Percentiles rank a stretch among this genome's conserved stretches.
Conservation (phyloP, 805 yeast species). For the Zygotorulaspora danielsina region DNA sequence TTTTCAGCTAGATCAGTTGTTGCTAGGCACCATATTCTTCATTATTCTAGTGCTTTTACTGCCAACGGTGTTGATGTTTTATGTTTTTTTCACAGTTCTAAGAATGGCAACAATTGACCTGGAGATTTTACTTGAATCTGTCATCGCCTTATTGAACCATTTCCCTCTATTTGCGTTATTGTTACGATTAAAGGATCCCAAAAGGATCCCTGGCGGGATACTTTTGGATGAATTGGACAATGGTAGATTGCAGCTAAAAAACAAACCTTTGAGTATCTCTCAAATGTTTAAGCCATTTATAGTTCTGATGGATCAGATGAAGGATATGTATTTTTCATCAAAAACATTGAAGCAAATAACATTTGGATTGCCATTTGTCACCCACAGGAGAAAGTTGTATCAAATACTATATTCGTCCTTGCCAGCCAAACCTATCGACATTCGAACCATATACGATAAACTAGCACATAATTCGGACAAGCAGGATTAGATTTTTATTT, state of each 20-base stretch:
- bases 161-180: constrained; percentile 82
- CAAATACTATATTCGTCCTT: constrained; percentile 49
- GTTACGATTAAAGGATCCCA: constrained; percentile 73
- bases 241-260: constrained; percentile 32
- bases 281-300: constrained; percentile 49
- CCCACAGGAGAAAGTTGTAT: constrained; percentile 49
- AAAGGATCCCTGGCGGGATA: constrained; percentile 62
- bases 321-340: constrained; percentile 41
- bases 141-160: constrained; percentile 67
- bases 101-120: constrained; percentile 48
- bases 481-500: too few relatives aligned
- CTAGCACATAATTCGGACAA: background rate
- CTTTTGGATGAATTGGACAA: constrained; percentile 24
- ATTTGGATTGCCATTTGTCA: constrained; percentile 42
- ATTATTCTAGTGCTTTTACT: constrained; percentile 70
- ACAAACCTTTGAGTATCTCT: constrained; percentile 43
- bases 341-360: constrained; percentile 40
- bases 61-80: constrained; percentile 87
- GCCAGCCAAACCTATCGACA: constrained; percentile 40
- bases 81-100: constrained; percentile 61
- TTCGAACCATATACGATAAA: constrained; percentile 19
- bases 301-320: constrained; percentile 39
- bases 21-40: constrained; percentile 84
- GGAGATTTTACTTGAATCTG: constrained; percentile 52
- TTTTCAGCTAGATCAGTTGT: constrained; percentile 79